phyloP scores from a whole-genome alignment of 2,329 filamentous ascomycete genomes.

The Eutypella sp. region DNA sequence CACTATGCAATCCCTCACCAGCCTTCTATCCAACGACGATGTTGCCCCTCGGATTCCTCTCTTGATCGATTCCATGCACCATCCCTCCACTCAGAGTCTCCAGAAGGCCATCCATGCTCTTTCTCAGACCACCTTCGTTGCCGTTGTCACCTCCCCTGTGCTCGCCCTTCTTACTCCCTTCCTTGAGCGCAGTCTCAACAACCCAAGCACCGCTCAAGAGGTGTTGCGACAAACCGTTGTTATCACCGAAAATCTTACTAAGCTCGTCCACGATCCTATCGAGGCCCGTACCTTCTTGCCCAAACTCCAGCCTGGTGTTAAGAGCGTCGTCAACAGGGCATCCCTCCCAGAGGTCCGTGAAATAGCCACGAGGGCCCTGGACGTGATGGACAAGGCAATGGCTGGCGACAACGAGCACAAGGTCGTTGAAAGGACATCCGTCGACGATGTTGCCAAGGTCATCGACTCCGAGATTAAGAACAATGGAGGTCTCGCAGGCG shows the following conservation, averaged over 20 bases:
- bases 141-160: slow-evolving; percentile 90
- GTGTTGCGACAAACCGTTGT: slow-evolving; percentile 93
- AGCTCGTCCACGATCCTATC: slow-evolving; percentile 90
- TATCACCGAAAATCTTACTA: slow-evolving; percentile 96
- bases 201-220: slow-evolving; percentile 84
- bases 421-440: slow-evolving; percentile 60
- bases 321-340: slow-evolving; percentile 79
- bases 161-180: slow-evolving; percentile 91
- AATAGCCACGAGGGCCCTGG: slow-evolving; percentile 74
- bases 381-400: slow-evolving; percentile 93
- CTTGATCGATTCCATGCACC: slow-evolving; percentile 90
- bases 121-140: slow-evolving; percentile 97
- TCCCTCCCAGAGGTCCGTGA: slow-evolving; percentile 93
- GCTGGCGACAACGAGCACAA: slow-evolving; percentile 52
- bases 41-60: slow-evolving; percentile 88
- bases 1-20: slow-evolving; percentile 87
- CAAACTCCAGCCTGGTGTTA: slow-evolving; percentile 89
- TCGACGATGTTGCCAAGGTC: slow-evolving; percentile 68
- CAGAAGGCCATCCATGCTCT: slow-evolving; percentile 96
- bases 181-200: slow-evolving; percentile 90
- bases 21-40: slow-evolving; percentile 92
- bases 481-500: slow-evolving; percentile 56
- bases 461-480: slow-evolving; percentile 73
- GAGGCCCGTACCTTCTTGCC: slow-evolving; percentile 94
- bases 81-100: slow-evolving; percentile 80